A percentile compares a stretch with the other conserved stretches of the same genome.
These are phyloP conservation scores for Leptomonas pyrrhocoris DNA, from an alignment of 208 protist species.

Conservation along the genomic window DNA sequence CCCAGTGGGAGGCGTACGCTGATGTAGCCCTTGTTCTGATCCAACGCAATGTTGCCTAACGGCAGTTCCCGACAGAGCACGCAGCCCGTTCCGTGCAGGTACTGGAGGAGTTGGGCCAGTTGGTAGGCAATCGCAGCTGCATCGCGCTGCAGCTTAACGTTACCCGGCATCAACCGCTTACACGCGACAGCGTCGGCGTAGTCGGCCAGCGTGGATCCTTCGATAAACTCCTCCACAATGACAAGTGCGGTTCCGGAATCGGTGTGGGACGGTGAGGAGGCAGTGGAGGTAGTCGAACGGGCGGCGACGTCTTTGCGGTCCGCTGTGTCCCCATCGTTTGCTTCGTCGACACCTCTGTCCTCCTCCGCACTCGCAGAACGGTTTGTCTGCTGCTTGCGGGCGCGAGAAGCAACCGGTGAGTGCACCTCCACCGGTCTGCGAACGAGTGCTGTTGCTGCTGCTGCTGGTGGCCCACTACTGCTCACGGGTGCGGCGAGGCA, in stretches of 20 bases:
- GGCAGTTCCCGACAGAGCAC: slow-evolving; percentile 24
- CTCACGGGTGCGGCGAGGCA: not conserved
- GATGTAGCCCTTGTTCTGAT: slow-evolving; percentile 18
- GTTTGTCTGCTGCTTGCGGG: not conserved
- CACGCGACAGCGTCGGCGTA: slow-evolving; percentile 22
- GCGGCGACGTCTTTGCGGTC: not conserved
- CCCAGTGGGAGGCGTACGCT: slow-evolving; percentile 26
- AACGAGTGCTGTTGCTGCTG: not conserved
- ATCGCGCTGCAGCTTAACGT: slow-evolving; percentile 16
- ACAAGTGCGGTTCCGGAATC: slow-evolving; percentile 11
- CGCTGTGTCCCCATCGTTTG: not conserved
- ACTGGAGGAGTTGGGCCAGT: slow-evolving; percentile 15
- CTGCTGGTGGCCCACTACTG: not conserved
- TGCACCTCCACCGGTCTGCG: not conserved
- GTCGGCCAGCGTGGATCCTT: slow-evolving; percentile 31
- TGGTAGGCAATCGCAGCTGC: slow-evolving; percentile 22
- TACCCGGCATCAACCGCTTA: not conserved
- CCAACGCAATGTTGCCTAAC: slow-evolving; percentile 10
- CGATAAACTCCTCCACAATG: slow-evolving; percentile 24
- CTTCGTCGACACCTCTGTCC: not conserved
- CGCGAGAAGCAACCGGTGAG: not conserved
- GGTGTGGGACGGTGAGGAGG: not conserved
- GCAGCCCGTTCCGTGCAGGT: slow-evolving; percentile 11
- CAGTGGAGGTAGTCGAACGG: not conserved
- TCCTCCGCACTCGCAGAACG: not conserved